Evolutionary conservation across 164 flowering plant species (phyloP), one percentile per base, ranked within the genome.

Genomic region (Hamamelis virginiana): DNA sequence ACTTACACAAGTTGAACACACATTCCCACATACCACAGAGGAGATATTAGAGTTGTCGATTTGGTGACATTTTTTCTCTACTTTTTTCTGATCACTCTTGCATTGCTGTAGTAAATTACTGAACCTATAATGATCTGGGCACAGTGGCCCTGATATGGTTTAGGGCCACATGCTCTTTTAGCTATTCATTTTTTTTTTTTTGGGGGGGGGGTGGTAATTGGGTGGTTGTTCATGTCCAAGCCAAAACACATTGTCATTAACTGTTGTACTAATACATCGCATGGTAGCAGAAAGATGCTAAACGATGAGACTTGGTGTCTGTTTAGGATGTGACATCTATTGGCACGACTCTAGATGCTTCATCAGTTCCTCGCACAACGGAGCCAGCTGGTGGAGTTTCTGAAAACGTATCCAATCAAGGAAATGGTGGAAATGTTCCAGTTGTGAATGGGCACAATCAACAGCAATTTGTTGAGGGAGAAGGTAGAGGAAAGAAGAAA

Each of bases 401-500:
- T 18, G 74, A 66, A 52, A 82, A 58, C 58, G 38, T 62, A 52
- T 23, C 70, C 4, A 73, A 69, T 59, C 78, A 74, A 76, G 86
- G 76, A 57, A 80, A 72, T 38, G 65, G 62, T 69, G 82, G 75
- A 57, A 74, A 62, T 64, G 69, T 44, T 25, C 63, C 78, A 5
- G 68, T 38, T 33, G 25, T 47, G 52, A 81, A 80, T 64, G 88
- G 81, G 28, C 74, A 74, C 5, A 82, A 80, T 71, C 90, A 74
- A 70, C 80, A 67, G 66, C 70, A 74, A 21, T 44, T 76, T 43
- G 69, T n/a, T 50, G 94, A 83, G 41, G 87, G 82, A 52, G 93
- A 86, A 68, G 89, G 80, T 73, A 87, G 81, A 80, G 88, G 80
- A 60, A 90, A 86, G 83, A 92, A 86, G 86, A 89, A 85, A 80